A percentile compares a stretch with the other conserved stretches of the same genome.
phyloP scores from a whole-genome alignment of 2,329 filamentous ascomycete genomes.

The Ophiostoma piceae region DNA sequence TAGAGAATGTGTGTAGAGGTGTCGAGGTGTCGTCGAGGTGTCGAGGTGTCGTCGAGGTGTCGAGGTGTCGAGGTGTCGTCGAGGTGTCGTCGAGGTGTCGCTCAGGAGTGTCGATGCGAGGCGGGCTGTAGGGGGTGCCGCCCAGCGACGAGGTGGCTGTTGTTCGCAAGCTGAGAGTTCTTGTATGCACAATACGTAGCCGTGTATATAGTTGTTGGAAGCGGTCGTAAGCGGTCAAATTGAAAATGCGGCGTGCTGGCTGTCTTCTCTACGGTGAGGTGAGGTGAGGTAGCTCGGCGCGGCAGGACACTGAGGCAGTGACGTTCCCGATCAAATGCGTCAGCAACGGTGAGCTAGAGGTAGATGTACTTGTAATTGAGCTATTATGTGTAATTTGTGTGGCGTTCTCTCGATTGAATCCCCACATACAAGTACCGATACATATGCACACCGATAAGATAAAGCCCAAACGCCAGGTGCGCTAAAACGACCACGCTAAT shows the following conservation, averaged over 20 bases:
- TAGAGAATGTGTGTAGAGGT: too few relatives aligned
- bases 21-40: background rate
- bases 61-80: background rate
- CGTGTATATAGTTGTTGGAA: background rate
- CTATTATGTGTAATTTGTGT: background rate
- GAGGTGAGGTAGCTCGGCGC: constrained; percentile 3
- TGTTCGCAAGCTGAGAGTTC: background rate
- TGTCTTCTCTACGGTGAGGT: background rate
- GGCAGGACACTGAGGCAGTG: constrained; percentile 19
- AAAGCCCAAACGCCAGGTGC: constrained; percentile 14
- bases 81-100: background rate
- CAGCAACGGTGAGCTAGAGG: constrained; percentile 16
- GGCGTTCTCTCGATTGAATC: background rate
- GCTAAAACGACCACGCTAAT: constrained; percentile 13
- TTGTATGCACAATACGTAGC: background rate
- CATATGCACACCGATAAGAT: constrained; percentile 20
- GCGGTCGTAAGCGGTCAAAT: background rate
- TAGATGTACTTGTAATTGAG: background rate
- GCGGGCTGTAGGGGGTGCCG: constrained; percentile 14
- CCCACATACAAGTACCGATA: constrained; percentile 5
- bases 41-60: background rate
- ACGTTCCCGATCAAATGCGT: constrained; percentile 21
- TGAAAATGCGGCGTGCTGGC: background rate
- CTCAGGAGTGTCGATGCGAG: constrained; percentile 12
- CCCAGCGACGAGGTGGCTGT: background rate